Evolutionary conservation across 768 basidiomycete species (phyloP), one percentile per base, ranked within the genome.

Genomic region (Tremella mesenterica): DNA sequence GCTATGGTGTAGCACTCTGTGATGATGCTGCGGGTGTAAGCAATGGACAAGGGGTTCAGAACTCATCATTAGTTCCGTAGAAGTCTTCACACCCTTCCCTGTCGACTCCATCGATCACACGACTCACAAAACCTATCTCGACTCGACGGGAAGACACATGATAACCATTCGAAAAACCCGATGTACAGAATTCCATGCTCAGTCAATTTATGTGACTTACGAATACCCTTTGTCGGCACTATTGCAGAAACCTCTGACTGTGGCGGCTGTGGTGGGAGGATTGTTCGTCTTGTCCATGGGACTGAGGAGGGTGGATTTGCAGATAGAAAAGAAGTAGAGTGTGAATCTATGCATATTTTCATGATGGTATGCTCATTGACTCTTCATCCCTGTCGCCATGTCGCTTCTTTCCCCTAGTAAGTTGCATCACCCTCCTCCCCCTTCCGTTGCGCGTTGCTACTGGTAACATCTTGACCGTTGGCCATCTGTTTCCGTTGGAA

Each of bases 111-210:
- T 80, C 65, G 73, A 68, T 48, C 73, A 81, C 47, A 81, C 80
- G n/a, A 85, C 78, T 16, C 85, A 89, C 62, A 80, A 79, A 56
- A 88, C 88, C 4, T 97, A 93, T 75, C 82, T 99, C 26, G 95
- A 99, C 72, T 88, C 91, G 31, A 79, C 78, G 36, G 95, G 95
- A 27, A 84, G 92, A 25, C 91, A 91, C 8, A 79, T 79, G 5
- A 75, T 96, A 53, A 81, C 80, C 4, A 77, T 97, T 60, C 72
- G 77, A 50, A 93, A 90, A 75, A 75, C 80, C 49, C 75, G 84
- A 52, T 76, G 89, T 56, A 90, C 88, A 0, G 81, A 86, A 66
- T 83, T 79, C 60, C 92, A 97, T 69, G 79, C 80, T 13, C 83
- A 83, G 53, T 77, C 79, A 57, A 85, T 99, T 64, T 86, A 86